Evolutionary conservation across 192 early-diverging fungal species (phyloP).

Genomic region (Gigaspora rosea): DNA sequence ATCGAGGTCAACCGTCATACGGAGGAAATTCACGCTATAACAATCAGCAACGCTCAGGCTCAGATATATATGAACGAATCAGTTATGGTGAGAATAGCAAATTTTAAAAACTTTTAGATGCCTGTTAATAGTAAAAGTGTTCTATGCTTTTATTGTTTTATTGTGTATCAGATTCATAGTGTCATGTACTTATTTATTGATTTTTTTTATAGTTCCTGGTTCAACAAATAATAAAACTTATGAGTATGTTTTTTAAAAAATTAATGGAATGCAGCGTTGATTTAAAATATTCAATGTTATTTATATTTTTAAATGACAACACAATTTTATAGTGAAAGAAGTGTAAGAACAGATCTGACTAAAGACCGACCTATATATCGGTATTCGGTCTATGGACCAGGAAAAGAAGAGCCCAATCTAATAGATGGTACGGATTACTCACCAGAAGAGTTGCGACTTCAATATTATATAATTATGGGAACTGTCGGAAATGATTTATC

Average conservation of each 20-base stretch:
- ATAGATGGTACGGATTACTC: conserved; percentile 59
- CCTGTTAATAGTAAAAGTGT: background rate
- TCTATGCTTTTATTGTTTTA: background rate
- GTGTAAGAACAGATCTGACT: conserved; percentile 41
- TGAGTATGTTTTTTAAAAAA: conserved; percentile 35
- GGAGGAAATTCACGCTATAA: background rate
- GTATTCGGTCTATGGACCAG: conserved; percentile 56
- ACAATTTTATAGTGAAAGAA: conserved; percentile 35
- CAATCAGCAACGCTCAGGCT: conserved; percentile 38
- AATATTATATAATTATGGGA: conserved; percentile 40
- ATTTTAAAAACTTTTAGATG: background rate
- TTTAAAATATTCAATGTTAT: conserved; percentile 5
- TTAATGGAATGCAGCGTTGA: conserved; percentile 26
- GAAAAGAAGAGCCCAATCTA: conserved; percentile 54
- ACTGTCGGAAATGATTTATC: conserved; percentile 29
- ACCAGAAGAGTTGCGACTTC: conserved; percentile 58
- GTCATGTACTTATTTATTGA: too few species aligned
- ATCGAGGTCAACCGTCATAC: conserved; percentile 34
- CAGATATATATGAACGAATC: conserved; percentile 36
- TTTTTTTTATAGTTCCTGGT: too few species aligned
- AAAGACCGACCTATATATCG: conserved; percentile 52
- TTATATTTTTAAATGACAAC: background rate
- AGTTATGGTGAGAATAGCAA: background rate
- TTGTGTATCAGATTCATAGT: too few species aligned
- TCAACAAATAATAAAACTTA: conserved; percentile 18